Conservation (phyloP, 208 protist species). For the Crithidia brevicula region DNA sequence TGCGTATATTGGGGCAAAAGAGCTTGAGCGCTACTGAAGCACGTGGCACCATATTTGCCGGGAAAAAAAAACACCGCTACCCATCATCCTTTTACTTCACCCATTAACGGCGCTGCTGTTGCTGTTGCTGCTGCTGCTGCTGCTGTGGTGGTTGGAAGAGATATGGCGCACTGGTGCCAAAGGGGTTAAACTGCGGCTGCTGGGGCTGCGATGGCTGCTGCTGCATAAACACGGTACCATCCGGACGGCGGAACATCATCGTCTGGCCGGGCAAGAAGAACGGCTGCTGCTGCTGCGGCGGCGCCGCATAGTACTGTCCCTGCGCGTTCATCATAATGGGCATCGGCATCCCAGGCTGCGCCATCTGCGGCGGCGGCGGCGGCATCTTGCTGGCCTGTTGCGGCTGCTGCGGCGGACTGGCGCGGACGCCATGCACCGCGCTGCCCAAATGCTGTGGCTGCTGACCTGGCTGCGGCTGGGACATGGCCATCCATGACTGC, state of each 20-base stretch:
- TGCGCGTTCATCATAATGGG: conserved; percentile 37
- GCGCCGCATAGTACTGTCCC: conserved; percentile 32
- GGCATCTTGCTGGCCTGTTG: conserved; percentile 22
- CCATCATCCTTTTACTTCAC: too few species aligned
- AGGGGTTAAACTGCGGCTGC: conserved; percentile 31
- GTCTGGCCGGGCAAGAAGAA: conserved; percentile 25
- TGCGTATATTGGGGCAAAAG: too few species aligned
- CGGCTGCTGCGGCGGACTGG: conserved; percentile 31
- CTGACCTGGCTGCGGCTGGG: conserved; percentile 20
- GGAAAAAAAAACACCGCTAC: too few species aligned
- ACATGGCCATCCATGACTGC: conserved; percentile 6
- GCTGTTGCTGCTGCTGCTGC: conserved; percentile 47
- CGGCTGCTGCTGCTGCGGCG: conserved; percentile 33
- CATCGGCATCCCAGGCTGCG: conserved; percentile 13
- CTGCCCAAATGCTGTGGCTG: conserved; percentile 28
- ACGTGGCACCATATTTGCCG: too few species aligned
- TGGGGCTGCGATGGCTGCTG: conserved; percentile 15
- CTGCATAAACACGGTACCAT: conserved; percentile 41
- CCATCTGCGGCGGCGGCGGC: conserved; percentile 20
- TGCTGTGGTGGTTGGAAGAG: conserved; percentile 61
- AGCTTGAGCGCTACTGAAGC: too few species aligned
- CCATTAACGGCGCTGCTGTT: conserved; percentile 44
- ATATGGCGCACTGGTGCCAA: conserved; percentile 51
- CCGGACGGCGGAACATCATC: conserved; percentile 35
- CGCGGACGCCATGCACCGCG: conserved; percentile 17